Conservation (phyloP, 257 asterid genomes). For the Scutellaria barbata region DNA sequence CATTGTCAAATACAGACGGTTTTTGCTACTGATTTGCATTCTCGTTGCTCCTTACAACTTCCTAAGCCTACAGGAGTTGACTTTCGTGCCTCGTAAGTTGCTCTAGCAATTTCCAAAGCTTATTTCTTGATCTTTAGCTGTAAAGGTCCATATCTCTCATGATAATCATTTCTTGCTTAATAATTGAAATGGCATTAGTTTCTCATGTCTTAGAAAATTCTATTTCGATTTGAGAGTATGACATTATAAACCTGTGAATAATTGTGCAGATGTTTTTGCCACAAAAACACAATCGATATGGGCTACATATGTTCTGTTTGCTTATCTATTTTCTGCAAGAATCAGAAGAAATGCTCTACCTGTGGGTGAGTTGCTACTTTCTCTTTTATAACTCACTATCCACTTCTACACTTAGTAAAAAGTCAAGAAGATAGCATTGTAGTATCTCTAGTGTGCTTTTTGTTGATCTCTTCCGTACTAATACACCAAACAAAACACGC, state of each 20-base stretch:
- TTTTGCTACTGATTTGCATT: conserved; percentile 88
- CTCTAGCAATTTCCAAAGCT: conserved; percentile 7
- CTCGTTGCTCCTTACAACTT: conserved; percentile 79
- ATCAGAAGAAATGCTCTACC: conserved; percentile 87
- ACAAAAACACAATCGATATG: conserved; percentile 89
- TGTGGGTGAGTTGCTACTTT: conserved; percentile 72
- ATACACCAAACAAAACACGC: neutral
- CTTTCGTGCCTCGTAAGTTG: conserved; percentile 96
- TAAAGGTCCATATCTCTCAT: conserved; percentile 4
- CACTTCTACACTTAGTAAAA: neutral
- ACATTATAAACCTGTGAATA: conserved; percentile 9
- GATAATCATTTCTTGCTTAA: neutral
- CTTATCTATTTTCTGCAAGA: conserved; percentile 88
- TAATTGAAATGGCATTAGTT: conserved; percentile 1
- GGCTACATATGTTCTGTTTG: conserved; percentile 96
- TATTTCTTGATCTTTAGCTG: neutral
- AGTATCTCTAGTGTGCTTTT: neutral
- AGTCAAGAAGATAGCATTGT: neutral
- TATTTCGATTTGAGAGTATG: neutral
- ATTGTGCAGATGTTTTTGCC: conserved; percentile 85
- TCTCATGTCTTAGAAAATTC: neutral
- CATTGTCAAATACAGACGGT: conserved; percentile 64
- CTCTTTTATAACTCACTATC: conserved; percentile 1
- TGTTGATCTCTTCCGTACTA: conserved; percentile 1
- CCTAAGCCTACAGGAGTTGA: conserved; percentile 97